These are phyloP conservation scores for Beauveria australis DNA, from an alignment of 2,329 filamentous ascomycete species.

Conservation along the genomic window DNA sequence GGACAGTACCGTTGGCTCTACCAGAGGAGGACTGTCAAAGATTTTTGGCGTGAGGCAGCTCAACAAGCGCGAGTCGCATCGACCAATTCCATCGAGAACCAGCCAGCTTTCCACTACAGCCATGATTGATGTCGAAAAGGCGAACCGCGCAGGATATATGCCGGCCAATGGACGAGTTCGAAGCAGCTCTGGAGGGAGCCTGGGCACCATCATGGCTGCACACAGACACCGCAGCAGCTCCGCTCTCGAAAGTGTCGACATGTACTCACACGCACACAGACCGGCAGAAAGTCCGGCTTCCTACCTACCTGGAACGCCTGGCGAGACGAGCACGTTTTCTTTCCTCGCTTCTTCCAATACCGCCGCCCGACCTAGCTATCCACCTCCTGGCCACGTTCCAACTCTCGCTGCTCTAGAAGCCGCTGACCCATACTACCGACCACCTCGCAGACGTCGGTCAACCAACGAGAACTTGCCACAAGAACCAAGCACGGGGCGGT, in stretches of 20 bases:
- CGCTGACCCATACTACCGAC: conserved; percentile 80
- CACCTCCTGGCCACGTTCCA: conserved; percentile 33
- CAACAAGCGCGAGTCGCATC: conserved; percentile 60
- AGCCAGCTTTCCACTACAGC: conserved; percentile 77
- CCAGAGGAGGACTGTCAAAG: conserved; percentile 76
- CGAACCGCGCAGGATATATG: conserved; percentile 52
- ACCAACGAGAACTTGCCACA: conserved; percentile 35
- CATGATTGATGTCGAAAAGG: conserved; percentile 65
- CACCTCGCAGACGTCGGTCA: conserved; percentile 63
- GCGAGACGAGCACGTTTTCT: conserved; percentile 64
- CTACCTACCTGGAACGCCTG: conserved; percentile 64
- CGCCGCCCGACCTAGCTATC: conserved; percentile 30
- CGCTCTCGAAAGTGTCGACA: conserved; percentile 43
- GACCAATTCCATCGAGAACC: conserved; percentile 58
- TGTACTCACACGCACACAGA: conserved; percentile 34
- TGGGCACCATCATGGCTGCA: conserved; percentile 38
- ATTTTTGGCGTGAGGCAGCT: conserved; percentile 89
- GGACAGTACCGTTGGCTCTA: conserved; percentile 60
- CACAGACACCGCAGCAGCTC: conserved; percentile 46
- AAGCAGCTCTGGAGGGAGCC: conserved; percentile 54
- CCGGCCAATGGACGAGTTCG: conserved; percentile 45
- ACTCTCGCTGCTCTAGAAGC: conserved; percentile 40
- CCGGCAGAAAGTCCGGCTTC: conserved; percentile 54
- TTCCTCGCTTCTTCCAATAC: conserved; percentile 53
- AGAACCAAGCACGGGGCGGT: conserved; percentile 18